These are phyloP conservation scores for Jatropha multifida DNA, from an alignment of 441 rosid genomes.

Conservation along the genomic window DNA sequence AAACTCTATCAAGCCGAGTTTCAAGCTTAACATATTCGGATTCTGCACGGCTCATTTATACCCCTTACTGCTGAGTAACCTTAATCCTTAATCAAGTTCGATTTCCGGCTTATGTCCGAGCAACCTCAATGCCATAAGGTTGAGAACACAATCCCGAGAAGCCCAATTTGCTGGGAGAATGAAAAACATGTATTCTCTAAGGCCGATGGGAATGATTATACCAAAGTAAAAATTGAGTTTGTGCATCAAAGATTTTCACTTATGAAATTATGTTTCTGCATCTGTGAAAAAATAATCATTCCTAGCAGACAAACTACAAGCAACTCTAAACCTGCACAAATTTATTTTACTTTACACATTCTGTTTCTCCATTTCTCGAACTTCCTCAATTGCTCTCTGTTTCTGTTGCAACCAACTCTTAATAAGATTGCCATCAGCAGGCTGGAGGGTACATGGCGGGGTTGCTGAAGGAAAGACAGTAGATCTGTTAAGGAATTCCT, in stretches of 20 bases:
- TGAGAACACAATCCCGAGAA: too few species aligned
- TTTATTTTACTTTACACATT: not conserved
- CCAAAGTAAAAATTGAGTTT: too few species aligned
- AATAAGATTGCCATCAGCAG: slow-evolving; percentile 30
- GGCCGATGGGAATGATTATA: too few species aligned
- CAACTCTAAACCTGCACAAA: slow-evolving; percentile 17
- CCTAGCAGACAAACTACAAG: slow-evolving; percentile 9
- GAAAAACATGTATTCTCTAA: too few species aligned
- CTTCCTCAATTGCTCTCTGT: slow-evolving; percentile 39
- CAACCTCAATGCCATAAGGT: too few species aligned
- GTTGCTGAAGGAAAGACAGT: slow-evolving; percentile 31
- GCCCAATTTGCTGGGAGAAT: too few species aligned
- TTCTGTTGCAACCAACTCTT: slow-evolving; percentile 43
- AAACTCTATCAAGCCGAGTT: too few species aligned
- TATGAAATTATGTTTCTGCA: not conserved
- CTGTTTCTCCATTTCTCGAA: slow-evolving; percentile 40
- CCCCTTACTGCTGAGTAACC: too few species aligned
- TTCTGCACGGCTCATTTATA: too few species aligned
- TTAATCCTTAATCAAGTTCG: too few species aligned
- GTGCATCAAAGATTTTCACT: not conserved
- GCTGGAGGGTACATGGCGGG: slow-evolving; percentile 61
- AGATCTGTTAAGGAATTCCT: slow-evolving; percentile 50
- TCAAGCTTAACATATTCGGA: too few species aligned
- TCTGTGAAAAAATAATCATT: not conserved
- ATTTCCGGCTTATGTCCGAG: too few species aligned